Base-by-base conservation (phyloP, 2,329 filamentous ascomycete species). In the Stemphylium vesicarium region DNA sequence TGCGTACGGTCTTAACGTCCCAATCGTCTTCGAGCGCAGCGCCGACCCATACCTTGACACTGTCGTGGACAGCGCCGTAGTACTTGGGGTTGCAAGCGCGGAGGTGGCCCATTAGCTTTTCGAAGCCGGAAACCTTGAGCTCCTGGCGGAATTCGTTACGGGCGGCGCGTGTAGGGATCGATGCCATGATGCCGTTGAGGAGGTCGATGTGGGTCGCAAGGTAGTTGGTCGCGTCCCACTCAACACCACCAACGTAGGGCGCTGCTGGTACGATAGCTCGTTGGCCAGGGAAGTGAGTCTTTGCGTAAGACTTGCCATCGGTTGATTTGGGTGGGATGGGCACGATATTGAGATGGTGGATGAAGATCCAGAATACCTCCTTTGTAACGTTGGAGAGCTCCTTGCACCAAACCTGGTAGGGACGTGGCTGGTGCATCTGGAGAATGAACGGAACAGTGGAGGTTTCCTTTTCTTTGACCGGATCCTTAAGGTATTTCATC, bases 201-300 rank as follows among this genome's bases (percentile, higher is more conserved):
- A 99, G 86, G 70, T 98, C 95, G 9, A 99, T 83, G 70, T 99
- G 94, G 0, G 90, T 91, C 15, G 94, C 92, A 10, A 98, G 82
- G 73, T 98, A 98, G 76, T 96, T 97, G 9, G 95, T 98, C 2
- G 95, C 95, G 72, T 98, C 95, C 95, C 95, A 98, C 77, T 99
- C 95, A 9, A 98, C 95, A 49, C 95, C 94, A 43, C 95, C 95
- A 37, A 98, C 93, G 71, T 98, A 98, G 0, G 94, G 94, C 4
- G 94, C 94, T 13, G 95, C 94, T 22, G 94, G 92, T 0, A 98
- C 92, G 0, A 95, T 95, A 3, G 93, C 90, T 0, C 92, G 87
- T 64, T 93, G 90, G 41, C 88, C 85, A 0, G 95, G 94, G 72
- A 97, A 98, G 76, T 93, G 85, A 15, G 84, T 82, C 43, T 82